phyloP scores from a whole-genome alignment of 140 eudicot species.

The Oenanthe javanica region DNA sequence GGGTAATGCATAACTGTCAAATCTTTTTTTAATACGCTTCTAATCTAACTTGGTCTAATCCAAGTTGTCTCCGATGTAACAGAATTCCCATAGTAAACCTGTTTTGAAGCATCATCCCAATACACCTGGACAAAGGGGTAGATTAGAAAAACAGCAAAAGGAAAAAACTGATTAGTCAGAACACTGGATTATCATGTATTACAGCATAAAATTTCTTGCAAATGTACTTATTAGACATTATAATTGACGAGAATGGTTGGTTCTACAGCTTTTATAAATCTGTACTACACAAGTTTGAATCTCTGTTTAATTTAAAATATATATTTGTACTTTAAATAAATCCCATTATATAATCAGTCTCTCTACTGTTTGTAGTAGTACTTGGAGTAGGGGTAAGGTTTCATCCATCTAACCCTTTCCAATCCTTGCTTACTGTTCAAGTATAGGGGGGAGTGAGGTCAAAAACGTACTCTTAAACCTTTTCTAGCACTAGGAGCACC shows the following conservation, averaged over 20 bases:
- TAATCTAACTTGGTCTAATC: constrained; percentile 47
- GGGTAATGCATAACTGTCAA: neutral
- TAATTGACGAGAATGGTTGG: neutral
- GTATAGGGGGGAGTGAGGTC: neutral
- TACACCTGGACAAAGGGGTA: constrained; percentile 39
- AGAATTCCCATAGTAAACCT: constrained; percentile 71
- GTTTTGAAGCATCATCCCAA: constrained; percentile 91
- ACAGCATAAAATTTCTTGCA: neutral
- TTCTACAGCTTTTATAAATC: neutral
- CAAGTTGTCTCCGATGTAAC: constrained; percentile 78
- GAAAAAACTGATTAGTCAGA: neutral
- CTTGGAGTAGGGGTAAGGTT: neutral
- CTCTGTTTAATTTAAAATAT: too few relatives aligned
- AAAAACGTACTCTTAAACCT: neutral
- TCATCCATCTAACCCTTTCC: neutral
- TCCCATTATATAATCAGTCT: too few relatives aligned
- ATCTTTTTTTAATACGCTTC: neutral
- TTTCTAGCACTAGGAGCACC: neutral
- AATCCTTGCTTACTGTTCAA: neutral
- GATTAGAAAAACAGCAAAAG: neutral
- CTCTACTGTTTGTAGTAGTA: neutral
- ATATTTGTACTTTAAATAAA: too few relatives aligned
- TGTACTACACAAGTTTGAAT: neutral
- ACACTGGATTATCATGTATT: neutral
- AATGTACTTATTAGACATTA: neutral